phyloP scores from a whole-genome alignment of 306 rosid genomes.

The Acmispon strigosus region DNA sequence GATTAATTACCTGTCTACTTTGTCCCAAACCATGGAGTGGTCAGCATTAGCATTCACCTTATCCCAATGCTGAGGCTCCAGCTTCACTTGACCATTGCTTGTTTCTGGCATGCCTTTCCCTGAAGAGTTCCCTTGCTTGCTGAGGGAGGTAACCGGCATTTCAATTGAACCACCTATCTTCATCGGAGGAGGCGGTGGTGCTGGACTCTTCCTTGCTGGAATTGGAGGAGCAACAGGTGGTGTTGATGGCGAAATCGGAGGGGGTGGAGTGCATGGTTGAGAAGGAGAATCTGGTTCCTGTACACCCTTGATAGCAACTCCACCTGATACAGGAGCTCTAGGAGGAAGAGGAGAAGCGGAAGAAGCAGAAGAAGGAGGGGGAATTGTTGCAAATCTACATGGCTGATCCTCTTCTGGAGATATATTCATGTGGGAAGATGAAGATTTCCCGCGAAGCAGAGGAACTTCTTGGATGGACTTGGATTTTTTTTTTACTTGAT shows the following conservation, averaged over 20 bases:
- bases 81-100: constrained; percentile 41
- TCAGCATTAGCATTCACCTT: constrained; percentile 63
- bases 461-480: constrained; percentile 52
- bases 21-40: constrained; percentile 98
- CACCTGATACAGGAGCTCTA: constrained; percentile 8
- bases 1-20: constrained; percentile 70
- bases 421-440: constrained; percentile 48
- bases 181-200: constrained; percentile 37
- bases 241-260: constrained; percentile 26
- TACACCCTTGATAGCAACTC: constrained; percentile 6
- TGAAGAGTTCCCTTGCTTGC: constrained; percentile 27
- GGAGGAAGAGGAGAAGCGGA: constrained; percentile 13
- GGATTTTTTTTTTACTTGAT: constrained; percentile 13
- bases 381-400: constrained; percentile 24
- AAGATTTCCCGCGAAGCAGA: constrained; percentile 74
- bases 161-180: constrained; percentile 25
- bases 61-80: constrained; percentile 94
- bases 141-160: background rate
- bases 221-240: constrained; percentile 21
- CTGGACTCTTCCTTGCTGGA: constrained; percentile 10
- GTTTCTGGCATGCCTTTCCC: constrained; percentile 26
- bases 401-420: constrained; percentile 22
- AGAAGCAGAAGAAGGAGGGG: background rate
- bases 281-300: constrained; percentile 27
- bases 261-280: constrained; percentile 32